phyloP scores from a whole-genome alignment of 495 filamentous ascomycete species.

The Penicillium ucsense region DNA sequence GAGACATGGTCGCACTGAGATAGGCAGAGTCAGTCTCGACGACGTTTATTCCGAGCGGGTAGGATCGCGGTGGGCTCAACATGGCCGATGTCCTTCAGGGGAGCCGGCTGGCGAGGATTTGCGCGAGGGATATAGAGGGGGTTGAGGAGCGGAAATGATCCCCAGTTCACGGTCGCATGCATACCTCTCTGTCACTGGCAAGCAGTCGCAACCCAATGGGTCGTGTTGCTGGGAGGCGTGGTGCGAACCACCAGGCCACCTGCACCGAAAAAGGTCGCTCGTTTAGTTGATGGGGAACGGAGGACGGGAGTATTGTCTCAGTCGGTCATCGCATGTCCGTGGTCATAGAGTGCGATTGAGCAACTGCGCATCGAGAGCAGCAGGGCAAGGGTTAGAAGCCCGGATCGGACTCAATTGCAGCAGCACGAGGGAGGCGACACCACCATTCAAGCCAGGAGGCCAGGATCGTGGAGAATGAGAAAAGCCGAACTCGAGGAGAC shows the following conservation, averaged over 20 bases:
- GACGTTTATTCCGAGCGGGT: too few species aligned
- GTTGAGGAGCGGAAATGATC: too few species aligned
- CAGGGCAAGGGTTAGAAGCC: too few species aligned
- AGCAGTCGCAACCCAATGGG: too few species aligned
- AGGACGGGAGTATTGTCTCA: slow-evolving; percentile 1
- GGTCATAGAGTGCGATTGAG: slow-evolving; percentile 2
- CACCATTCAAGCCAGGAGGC: slow-evolving; percentile 1
- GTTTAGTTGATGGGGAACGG: slow-evolving; percentile 3
- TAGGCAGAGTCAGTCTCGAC: slow-evolving; percentile 3
- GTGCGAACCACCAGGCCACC: neutral
- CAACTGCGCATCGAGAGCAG: too few species aligned
- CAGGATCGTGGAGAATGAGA: neutral
- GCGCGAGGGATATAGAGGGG: too few species aligned
- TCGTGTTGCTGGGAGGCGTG: too few species aligned
- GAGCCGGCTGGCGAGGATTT: neutral
- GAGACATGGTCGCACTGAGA: slow-evolving; percentile 24
- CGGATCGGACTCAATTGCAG: neutral
- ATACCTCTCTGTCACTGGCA: too few species aligned
- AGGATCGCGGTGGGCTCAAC: neutral
- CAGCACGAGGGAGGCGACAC: neutral
- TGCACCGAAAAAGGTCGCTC: neutral
- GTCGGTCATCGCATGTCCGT: slow-evolving; percentile 12
- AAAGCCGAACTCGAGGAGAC: neutral
- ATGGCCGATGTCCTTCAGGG: neutral
- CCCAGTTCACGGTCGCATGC: too few species aligned